A percentile compares a stretch with the other conserved stretches of the same genome.
Conservation (phyloP, 2,329 filamentous ascomycete genomes). For the Claviceps paspali region DNA sequence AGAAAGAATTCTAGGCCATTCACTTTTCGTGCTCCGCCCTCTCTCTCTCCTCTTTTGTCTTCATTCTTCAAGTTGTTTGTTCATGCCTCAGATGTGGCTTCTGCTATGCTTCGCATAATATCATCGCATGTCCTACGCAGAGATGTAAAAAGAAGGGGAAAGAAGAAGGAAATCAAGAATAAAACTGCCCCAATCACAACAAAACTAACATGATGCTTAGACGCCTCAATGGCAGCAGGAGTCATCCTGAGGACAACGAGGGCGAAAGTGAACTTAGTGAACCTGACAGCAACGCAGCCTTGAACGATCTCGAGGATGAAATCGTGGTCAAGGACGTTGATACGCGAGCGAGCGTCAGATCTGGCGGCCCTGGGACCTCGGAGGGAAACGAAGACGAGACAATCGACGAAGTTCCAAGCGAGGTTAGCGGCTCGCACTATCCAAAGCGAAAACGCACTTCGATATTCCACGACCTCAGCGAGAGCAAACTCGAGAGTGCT, state of each 20-base stretch:
- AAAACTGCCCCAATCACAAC: not conserved
- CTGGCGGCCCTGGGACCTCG: constrained; percentile 8
- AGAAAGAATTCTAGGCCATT: too few species aligned
- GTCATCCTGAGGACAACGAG: constrained; percentile 23
- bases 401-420: constrained; percentile 27
- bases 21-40: too few species aligned
- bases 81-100: not conserved
- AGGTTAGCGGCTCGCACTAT: constrained; percentile 24
- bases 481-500: constrained; percentile 28
- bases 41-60: too few species aligned
- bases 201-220: constrained; percentile 14
- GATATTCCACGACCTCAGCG: constrained; percentile 32
- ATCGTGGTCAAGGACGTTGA: constrained; percentile 34
- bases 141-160: too few species aligned
- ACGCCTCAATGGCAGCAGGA: constrained; percentile 15
- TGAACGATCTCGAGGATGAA: constrained; percentile 32
- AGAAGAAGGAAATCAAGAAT: not conserved
- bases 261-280: constrained; percentile 29
- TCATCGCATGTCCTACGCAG: too few species aligned
- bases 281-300: constrained; percentile 18
- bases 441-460: constrained; percentile 42
- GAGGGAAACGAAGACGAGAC: constrained; percentile 26
- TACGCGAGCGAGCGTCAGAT: constrained; percentile 20
- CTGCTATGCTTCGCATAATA: not conserved
- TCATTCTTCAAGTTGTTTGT: too few species aligned